Evolutionary conservation across 495 filamentous ascomycete species (phyloP).

Genomic region (Penicillium fimorum): DNA sequence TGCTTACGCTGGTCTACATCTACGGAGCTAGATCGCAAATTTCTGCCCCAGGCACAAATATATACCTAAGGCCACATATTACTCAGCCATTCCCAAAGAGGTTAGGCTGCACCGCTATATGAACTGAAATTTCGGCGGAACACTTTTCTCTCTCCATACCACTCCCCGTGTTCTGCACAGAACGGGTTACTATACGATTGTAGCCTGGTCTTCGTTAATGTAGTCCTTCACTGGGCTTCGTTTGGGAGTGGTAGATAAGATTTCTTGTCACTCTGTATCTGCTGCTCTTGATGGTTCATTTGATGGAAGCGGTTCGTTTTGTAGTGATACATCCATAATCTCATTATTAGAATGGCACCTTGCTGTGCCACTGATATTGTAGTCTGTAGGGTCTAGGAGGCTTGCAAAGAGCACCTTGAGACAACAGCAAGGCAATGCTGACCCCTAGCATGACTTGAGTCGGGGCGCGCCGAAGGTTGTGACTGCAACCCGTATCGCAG

Average conservation of each 20-base stretch:
- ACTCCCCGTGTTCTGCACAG: conserved; percentile 50
- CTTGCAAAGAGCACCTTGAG: not conserved
- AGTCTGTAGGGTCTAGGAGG: not conserved
- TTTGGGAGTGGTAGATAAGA: conserved; percentile 68
- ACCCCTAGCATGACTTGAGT: not conserved
- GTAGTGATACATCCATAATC: conserved; percentile 51
- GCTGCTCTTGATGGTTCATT: conserved; percentile 76
- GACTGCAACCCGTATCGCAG: conserved; percentile 5
- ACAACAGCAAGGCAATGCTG: not conserved
- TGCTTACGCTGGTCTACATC: not conserved
- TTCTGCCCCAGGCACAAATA: not conserved
- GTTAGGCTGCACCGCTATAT: conserved; percentile 14
- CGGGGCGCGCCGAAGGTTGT: conserved; percentile 8
- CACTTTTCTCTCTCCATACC: conserved; percentile 37
- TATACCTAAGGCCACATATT: not conserved
- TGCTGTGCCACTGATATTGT: conserved; percentile 1
- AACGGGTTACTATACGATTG: conserved; percentile 53
- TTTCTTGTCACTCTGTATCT: conserved; percentile 81
- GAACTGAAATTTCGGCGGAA: conserved; percentile 21
- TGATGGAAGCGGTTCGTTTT: conserved; percentile 83
- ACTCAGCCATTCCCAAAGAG: conserved; percentile 19
- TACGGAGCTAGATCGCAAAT: no score
- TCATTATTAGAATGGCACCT: conserved; percentile 13
- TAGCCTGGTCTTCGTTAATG: conserved; percentile 41
- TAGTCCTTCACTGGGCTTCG: conserved; percentile 70